Conservation (phyloP, 179 eudicot genomes). For the Heliamphora pulchella region DNA sequence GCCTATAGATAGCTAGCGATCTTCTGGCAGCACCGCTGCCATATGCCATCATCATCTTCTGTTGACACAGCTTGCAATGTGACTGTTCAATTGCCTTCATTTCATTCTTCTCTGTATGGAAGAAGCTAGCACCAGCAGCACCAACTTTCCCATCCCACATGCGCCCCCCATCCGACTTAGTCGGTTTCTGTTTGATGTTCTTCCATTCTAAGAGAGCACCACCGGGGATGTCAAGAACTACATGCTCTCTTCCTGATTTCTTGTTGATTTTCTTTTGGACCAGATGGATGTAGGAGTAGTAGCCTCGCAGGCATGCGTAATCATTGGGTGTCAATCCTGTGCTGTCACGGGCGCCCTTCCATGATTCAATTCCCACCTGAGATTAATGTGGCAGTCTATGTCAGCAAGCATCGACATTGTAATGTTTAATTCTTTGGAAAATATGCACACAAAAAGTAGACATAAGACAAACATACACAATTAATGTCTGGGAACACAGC, state of each 20-base stretch:
- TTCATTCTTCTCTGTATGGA: constrained; percentile 37
- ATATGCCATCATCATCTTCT: constrained; percentile 35
- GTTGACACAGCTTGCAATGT: constrained; percentile 48
- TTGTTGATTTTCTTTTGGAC: constrained; percentile 44
- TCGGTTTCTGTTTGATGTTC: constrained; percentile 24
- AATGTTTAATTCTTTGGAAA: not conserved
- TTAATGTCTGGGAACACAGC: too few relatives aligned
- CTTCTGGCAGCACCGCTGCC: constrained; percentile 25
- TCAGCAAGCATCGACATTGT: constrained; percentile 10
- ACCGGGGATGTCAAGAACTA: constrained; percentile 53
- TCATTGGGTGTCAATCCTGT: constrained; percentile 73
- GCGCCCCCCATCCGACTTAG: too few relatives aligned
- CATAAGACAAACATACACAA: too few relatives aligned
- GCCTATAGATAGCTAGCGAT: constrained; percentile 42
- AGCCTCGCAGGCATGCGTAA: constrained; percentile 66
- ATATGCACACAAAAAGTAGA: not conserved
- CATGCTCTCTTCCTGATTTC: constrained; percentile 42
- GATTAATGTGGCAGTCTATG: not conserved
- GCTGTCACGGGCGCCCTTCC: constrained; percentile 63
- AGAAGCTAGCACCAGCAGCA: constrained; percentile 26
- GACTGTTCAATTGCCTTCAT: constrained; percentile 15
- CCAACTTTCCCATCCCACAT: too few relatives aligned
- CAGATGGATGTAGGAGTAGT: constrained; percentile 49
- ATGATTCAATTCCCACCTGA: constrained; percentile 81
- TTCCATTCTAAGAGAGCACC: constrained; percentile 14